Conservation (phyloP, 179 eudicot species). For the Camellia oleifera region DNA sequence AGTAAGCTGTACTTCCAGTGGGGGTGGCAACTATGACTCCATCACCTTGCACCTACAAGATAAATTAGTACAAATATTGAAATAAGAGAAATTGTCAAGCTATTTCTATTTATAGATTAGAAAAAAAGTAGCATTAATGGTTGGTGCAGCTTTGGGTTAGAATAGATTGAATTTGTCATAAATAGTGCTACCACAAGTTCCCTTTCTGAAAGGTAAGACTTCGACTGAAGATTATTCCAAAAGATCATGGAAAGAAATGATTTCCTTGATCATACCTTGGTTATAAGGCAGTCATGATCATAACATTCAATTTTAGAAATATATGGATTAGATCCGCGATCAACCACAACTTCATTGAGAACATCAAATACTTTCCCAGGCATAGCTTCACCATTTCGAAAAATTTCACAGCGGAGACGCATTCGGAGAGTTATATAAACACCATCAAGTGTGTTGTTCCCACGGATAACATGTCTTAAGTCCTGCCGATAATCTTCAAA, state of each 20-base stretch:
- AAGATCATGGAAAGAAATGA: neutral
- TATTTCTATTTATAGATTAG: neutral
- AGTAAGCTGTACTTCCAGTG: constrained; percentile 98
- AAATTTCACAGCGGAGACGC: constrained; percentile 95
- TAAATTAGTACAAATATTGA: neutral
- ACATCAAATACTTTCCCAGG: constrained; percentile 96
- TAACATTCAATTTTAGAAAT: constrained; percentile 94
- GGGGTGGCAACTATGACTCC: constrained; percentile 98
- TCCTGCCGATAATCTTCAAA: constrained; percentile 82
- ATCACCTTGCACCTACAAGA: constrained; percentile 92
- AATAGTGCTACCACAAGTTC: neutral
- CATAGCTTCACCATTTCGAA: constrained; percentile 80
- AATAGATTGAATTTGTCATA: neutral
- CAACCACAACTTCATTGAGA: constrained; percentile 93
- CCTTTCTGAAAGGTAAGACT: neutral
- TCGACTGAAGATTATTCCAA: neutral
- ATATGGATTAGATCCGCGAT: constrained; percentile 98
- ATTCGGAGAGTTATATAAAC: constrained; percentile 95
- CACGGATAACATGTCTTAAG: constrained; percentile 76
- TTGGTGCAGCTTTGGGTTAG: neutral
- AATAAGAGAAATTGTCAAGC: neutral
- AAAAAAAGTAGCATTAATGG: neutral
- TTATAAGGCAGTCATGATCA: constrained; percentile 92
- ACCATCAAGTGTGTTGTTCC: constrained; percentile 88
- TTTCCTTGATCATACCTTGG: constrained; percentile 54